phyloP scores from a whole-genome alignment of 306 rosid species.

The Cicer arietinum region DNA sequence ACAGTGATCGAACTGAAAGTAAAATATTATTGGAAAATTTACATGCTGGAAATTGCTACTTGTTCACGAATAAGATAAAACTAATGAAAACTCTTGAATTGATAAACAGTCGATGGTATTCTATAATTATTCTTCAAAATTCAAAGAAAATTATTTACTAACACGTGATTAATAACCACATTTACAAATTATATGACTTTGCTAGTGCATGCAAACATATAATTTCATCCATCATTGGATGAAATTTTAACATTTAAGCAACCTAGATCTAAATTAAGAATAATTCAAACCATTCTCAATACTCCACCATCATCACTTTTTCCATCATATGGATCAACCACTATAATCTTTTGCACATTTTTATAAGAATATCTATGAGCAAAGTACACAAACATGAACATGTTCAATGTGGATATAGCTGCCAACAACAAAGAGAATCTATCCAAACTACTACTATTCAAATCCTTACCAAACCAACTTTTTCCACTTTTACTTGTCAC shows the following conservation, averaged over 20 bases:
- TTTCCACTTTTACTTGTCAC: conserved; percentile 55
- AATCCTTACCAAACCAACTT: conserved; percentile 80
- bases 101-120: not conserved
- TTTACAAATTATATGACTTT: not conserved
- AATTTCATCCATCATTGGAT: not conserved
- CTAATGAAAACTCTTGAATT: not conserved
- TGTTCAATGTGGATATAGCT: conserved; percentile 48
- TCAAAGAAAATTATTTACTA: not conserved
- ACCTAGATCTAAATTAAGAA: conserved; percentile 1
- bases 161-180: not conserved
- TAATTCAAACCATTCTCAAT: conserved; percentile 50
- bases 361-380: conserved; percentile 78
- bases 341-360: conserved; percentile 73
- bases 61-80: too few species aligned
- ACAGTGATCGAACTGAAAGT: too few species aligned
- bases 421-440: conserved; percentile 79
- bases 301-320: conserved; percentile 42
- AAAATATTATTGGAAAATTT: too few species aligned
- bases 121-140: not conserved
- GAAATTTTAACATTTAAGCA: not conserved
- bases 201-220: not conserved
- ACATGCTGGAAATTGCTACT: too few species aligned
- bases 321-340: conserved; percentile 59
- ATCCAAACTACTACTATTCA: conserved; percentile 76
- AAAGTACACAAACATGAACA: conserved; percentile 62